These are phyloP conservation scores for Phytophthora aleatoria DNA, from an alignment of 352 stramenopile species.

Conservation along the genomic window DNA sequence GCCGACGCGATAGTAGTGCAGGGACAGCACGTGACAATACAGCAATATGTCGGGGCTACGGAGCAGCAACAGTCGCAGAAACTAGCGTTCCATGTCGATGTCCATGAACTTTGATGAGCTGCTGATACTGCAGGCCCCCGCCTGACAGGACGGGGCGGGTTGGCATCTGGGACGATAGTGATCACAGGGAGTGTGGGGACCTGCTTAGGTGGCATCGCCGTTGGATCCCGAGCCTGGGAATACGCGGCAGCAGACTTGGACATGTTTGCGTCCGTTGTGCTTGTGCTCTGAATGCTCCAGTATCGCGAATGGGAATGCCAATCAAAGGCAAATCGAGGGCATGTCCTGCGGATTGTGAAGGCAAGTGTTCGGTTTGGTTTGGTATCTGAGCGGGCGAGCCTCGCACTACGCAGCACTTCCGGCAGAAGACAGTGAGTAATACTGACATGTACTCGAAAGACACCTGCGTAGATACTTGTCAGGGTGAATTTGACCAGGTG, in stretches of 20 bases:
- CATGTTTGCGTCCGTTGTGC: constrained; percentile 19
- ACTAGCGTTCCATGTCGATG: constrained; percentile 25
- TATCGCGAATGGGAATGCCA: constrained; percentile 25
- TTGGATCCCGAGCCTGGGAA: constrained; percentile 2
- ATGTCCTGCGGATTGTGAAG: constrained; percentile 17
- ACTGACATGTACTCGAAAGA: constrained; percentile 5
- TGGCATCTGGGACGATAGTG: constrained; percentile 24
- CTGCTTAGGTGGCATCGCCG: constrained; percentile 10
- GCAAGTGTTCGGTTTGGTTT: constrained; percentile 17
- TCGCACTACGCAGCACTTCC: background rate
- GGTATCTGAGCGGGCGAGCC: constrained; percentile 1
- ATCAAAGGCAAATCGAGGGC: constrained; percentile 33
- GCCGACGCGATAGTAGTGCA: constrained; percentile 49
- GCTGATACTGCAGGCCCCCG: background rate
- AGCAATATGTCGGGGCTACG: constrained; percentile 41
- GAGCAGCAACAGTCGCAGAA: constrained; percentile 41
- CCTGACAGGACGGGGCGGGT: constrained; percentile 6
- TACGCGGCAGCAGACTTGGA: constrained; percentile 11
- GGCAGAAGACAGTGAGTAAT: constrained; percentile 11
- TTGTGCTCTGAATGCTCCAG: constrained; percentile 21
- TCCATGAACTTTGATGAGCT: constrained; percentile 12
- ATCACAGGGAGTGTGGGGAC: constrained; percentile 23
- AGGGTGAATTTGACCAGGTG: constrained; percentile 1
- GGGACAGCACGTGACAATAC: constrained; percentile 43
- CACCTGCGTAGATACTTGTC: background rate